Conservation (phyloP, 495 filamentous ascomycete genomes). For the Aspergillus coremiiformis region DNA sequence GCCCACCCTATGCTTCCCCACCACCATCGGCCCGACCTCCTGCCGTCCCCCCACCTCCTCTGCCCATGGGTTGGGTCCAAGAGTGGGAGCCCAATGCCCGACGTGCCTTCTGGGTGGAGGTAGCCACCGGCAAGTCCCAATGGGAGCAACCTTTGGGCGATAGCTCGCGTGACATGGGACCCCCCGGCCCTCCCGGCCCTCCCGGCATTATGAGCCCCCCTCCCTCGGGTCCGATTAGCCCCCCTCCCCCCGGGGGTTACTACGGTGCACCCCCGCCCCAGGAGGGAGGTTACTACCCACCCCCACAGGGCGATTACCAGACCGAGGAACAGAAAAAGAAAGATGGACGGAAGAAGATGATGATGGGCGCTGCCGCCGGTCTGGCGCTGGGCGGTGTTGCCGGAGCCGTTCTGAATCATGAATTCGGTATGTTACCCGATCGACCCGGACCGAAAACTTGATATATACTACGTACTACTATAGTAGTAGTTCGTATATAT, state of each 20-base stretch:
- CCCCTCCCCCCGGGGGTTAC: conserved; percentile 5
- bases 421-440: conserved; percentile 35
- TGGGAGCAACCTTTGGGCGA: conserved; percentile 46
- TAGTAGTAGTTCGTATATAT: not conserved
- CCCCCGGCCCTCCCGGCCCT: conserved; percentile 12
- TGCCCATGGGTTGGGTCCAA: conserved; percentile 53
- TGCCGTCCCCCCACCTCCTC: conserved; percentile 37
- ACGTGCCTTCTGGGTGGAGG: conserved; percentile 55
- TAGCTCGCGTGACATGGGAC: conserved; percentile 16
- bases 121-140: conserved; percentile 50
- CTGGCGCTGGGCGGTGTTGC: conserved; percentile 49
- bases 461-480: no score
- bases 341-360: conserved; percentile 36
- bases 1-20: conserved; percentile 11
- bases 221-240: not conserved
- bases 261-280: conserved; percentile 3
- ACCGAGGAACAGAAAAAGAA: conserved; percentile 34
- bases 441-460: not conserved
- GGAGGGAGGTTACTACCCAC: conserved; percentile 22
- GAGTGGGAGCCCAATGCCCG: conserved; percentile 50
- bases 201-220: conserved; percentile 5
- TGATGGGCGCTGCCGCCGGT: conserved; percentile 47
- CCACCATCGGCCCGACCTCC: conserved; percentile 26
- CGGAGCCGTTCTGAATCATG: conserved; percentile 49
- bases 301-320: conserved; percentile 14